These are phyloP conservation scores for Penicillium cosmopolitanum DNA, from an alignment of 495 filamentous ascomycete genomes.

Conservation along the genomic window DNA sequence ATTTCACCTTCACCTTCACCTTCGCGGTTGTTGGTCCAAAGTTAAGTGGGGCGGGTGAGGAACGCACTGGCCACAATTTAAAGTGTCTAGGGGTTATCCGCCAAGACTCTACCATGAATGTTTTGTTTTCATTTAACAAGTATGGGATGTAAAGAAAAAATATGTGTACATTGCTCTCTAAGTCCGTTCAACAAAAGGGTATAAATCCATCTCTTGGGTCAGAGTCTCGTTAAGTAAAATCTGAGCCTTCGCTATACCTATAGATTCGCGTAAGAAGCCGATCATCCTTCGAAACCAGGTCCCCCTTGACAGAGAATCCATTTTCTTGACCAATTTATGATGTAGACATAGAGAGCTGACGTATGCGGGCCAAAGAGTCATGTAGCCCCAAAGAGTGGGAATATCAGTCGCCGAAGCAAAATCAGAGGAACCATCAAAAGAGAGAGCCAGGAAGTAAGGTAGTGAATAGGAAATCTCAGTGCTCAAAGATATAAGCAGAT, in stretches of 20 bases:
- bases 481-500: not conserved
- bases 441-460: conserved; percentile 10
- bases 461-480: conserved; percentile 16
- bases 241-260: conserved; percentile 18
- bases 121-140: not conserved
- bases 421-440: conserved; percentile 7
- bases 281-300: conserved; percentile 15
- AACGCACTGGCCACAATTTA: too few species aligned
- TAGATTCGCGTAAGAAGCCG: conserved; percentile 12
- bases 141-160: too few species aligned
- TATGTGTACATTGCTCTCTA: too few species aligned
- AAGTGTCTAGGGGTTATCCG: too few species aligned
- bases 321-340: not conserved
- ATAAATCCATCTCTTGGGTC: not conserved
- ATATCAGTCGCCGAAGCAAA: conserved; percentile 7
- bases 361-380: conserved; percentile 13
- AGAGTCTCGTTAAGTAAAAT: not conserved
- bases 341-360: conserved; percentile 7
- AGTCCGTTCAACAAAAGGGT: too few species aligned
- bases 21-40: too few species aligned
- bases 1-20: not conserved
- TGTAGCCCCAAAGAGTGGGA: conserved; percentile 14
- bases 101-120: not conserved
- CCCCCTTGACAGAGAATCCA: not conserved
- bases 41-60: too few species aligned